These are phyloP conservation scores for Osmanthus fragrans DNA, from an alignment of 257 asterid genomes.

Conservation along the genomic window DNA sequence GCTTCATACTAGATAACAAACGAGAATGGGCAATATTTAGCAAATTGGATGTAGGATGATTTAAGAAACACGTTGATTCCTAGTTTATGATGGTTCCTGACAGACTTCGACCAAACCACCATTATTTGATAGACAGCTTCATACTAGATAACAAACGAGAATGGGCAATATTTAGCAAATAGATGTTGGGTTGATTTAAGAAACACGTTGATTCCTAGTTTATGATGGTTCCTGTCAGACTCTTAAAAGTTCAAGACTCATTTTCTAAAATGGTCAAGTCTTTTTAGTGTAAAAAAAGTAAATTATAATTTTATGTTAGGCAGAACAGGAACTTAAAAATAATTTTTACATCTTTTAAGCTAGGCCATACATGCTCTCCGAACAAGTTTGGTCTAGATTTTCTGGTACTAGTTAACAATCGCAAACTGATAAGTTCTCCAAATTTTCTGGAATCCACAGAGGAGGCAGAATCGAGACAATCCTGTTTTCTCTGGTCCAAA, in stretches of 20 bases:
- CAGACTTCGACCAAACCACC: background rate
- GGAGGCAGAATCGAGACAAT: background rate
- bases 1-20: background rate
- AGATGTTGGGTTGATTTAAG: background rate
- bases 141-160: background rate
- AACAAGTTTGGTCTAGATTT: background rate
- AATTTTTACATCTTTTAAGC: background rate
- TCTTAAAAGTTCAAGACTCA: background rate
- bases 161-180: too few species aligned
- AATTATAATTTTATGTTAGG: too few species aligned
- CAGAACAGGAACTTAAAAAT: background rate
- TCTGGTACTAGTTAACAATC: too few species aligned
- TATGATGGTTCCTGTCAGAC: background rate
- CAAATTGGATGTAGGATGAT: too few species aligned
- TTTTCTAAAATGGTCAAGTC: too few species aligned
- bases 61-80: background rate
- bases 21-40: background rate
- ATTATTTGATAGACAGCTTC: background rate
- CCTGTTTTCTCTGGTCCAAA: background rate
- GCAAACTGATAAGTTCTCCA: background rate
- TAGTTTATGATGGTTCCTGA: background rate
- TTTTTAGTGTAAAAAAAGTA: too few species aligned
- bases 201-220: background rate
- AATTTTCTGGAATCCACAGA: background rate
- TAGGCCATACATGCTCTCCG: background rate